Evolutionary conservation across 2,329 filamentous ascomycete genomes (phyloP).

Genomic region (Hortaea werneckii): DNA sequence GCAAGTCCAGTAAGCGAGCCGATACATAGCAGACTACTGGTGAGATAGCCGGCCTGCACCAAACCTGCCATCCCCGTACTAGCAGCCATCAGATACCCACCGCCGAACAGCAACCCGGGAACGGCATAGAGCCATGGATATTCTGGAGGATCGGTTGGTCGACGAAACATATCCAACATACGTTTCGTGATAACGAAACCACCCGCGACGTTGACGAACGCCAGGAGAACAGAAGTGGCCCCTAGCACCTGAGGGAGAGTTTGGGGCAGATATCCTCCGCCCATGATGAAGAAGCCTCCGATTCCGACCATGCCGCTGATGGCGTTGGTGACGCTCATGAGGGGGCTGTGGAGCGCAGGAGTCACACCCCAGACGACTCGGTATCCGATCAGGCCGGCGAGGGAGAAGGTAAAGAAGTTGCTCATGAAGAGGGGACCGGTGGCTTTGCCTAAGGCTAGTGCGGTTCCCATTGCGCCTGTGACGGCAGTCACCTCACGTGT

Average conservation of each 20-base stretch:
- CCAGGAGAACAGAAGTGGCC: constrained; percentile 68
- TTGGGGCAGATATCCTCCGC: constrained; percentile 65
- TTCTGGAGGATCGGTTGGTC: constrained; percentile 75
- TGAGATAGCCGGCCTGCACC: constrained; percentile 77
- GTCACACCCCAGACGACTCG: constrained; percentile 79
- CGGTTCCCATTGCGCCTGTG: constrained; percentile 65
- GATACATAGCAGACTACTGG: constrained; percentile 77
- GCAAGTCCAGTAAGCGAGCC: constrained; percentile 72
- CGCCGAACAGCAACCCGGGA: constrained; percentile 66
- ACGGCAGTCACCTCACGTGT: constrained; percentile 64
- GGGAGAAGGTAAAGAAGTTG: constrained; percentile 73
- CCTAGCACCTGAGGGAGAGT: constrained; percentile 73
- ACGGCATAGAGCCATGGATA: constrained; percentile 81
- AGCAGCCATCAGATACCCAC: constrained; percentile 70
- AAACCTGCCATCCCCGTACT: constrained; percentile 73
- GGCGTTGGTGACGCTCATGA: constrained; percentile 91
- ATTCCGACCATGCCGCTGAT: constrained; percentile 85
- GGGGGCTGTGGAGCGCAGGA: constrained; percentile 73
- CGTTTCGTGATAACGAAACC: constrained; percentile 87
- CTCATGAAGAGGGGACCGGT: constrained; percentile 80
- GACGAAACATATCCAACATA: constrained; percentile 87
- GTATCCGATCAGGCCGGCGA: constrained; percentile 80
- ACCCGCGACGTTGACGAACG: constrained; percentile 80
- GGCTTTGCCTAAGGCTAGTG: constrained; percentile 66
- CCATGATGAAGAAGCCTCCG: constrained; percentile 80